phyloP scores from a whole-genome alignment of 2,329 filamentous ascomycete genomes.

The Macroventuria anomochaeta region DNA sequence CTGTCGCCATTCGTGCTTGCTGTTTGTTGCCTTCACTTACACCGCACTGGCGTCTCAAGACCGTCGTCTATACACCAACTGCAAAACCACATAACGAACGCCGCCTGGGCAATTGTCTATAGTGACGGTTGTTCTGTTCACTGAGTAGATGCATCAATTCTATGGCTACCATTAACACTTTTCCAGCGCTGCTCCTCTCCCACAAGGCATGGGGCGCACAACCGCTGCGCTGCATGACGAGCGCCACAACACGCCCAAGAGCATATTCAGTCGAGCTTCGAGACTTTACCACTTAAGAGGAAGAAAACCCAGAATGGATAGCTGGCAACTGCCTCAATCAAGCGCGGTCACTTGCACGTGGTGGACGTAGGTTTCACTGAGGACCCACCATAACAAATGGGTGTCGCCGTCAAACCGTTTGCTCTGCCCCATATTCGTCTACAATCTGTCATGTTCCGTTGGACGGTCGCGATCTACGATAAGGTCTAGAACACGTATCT shows the following conservation, averaged over 20 bases:
- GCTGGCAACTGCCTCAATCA: not conserved
- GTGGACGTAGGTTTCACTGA: not conserved
- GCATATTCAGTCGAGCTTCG: not conserved
- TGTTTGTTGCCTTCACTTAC: constrained; percentile 1
- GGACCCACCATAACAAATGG: not conserved
- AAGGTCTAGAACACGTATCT: not conserved
- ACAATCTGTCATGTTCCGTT: not conserved
- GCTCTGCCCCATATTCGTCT: not conserved
- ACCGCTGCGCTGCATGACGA: too few species aligned
- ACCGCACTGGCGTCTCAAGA: not conserved
- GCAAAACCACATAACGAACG: too few species aligned
- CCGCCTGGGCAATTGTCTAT: too few species aligned
- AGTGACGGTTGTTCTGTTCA: too few species aligned
- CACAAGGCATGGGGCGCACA: too few species aligned
- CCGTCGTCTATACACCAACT: not conserved
- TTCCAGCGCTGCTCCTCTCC: too few species aligned
- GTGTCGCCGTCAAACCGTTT: constrained; percentile 2
- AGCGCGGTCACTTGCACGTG: not conserved
- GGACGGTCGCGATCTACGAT: not conserved
- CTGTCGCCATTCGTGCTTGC: not conserved
- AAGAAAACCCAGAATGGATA: not conserved
- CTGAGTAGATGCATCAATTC: too few species aligned
- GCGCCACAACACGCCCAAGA: not conserved
- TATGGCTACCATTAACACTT: too few species aligned
- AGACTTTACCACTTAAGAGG: not conserved